phyloP scores from a whole-genome alignment of 2,329 filamentous ascomycete genomes.

The Claviceps paspali region DNA sequence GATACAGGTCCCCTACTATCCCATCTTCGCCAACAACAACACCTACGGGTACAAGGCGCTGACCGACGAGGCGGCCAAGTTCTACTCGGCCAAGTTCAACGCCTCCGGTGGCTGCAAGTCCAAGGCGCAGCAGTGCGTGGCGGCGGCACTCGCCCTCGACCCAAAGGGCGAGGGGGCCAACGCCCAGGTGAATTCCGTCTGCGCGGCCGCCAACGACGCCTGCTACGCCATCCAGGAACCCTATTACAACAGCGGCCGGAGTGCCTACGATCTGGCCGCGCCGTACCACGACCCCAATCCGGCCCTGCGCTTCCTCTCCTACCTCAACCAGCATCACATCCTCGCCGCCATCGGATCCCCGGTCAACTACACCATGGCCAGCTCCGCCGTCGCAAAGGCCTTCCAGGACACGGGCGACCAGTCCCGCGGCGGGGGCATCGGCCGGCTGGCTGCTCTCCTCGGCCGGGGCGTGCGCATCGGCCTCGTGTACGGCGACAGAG shows the following conservation, averaged over 20 bases:
- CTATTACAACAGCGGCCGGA: conserved; percentile 40
- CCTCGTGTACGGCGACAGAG: conserved; percentile 52
- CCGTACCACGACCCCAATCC: conserved; percentile 45
- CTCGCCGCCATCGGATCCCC: conserved; percentile 46
- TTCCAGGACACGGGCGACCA: conserved; percentile 43
- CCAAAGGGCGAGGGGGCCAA: conserved; percentile 25
- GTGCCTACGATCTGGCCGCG: conserved; percentile 47
- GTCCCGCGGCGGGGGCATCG: conserved; percentile 44
- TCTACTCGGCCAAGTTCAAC: conserved; percentile 21
- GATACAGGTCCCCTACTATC: conserved; percentile 42
- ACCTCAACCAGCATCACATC: conserved; percentile 45
- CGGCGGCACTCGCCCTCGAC: conserved; percentile 23
- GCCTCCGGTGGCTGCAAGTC: conserved; percentile 34
- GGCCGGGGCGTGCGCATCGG: conserved; percentile 51
- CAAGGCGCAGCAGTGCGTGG: conserved; percentile 35
- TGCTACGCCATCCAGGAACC: conserved; percentile 37
- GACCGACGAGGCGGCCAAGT: conserved; percentile 33
- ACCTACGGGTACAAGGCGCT: conserved; percentile 49
- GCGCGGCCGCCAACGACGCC: conserved; percentile 30
- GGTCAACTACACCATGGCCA: conserved; percentile 41
- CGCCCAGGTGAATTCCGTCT: conserved; percentile 26
- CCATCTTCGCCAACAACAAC: conserved; percentile 45
- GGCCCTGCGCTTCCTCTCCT: conserved; percentile 42
- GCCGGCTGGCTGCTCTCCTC: conserved; percentile 44
- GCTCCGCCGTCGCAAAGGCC: conserved; percentile 27